Percentiles rank a stretch among this genome's conserved stretches.
These are phyloP conservation scores for Ceratobasidium sp. DNA, from an alignment of 1,284 basidiomycete species.

Conservation along the genomic window DNA sequence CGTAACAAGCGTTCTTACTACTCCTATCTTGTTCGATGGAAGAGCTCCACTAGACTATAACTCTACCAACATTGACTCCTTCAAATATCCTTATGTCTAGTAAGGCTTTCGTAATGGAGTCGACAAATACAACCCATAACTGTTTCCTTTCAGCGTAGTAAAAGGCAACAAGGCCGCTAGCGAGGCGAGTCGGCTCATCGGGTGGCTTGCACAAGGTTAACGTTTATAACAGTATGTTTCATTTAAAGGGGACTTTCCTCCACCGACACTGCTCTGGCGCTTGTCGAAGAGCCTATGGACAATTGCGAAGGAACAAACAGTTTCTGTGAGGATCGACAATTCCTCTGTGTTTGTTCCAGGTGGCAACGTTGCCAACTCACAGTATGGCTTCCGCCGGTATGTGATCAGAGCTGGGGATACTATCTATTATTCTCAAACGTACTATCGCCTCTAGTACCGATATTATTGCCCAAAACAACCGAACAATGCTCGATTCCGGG, in stretches of 20 bases:
- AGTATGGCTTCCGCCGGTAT: slow-evolving; percentile 49
- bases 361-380: slow-evolving; percentile 49
- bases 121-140: slow-evolving; percentile 11
- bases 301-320: slow-evolving; percentile 62
- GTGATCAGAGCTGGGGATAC: not conserved
- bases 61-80: slow-evolving; percentile 61
- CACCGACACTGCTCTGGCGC: slow-evolving; percentile 68
- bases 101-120: slow-evolving; percentile 53
- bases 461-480: slow-evolving; percentile 49
- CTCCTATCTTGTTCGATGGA: slow-evolving; percentile 67
- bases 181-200: slow-evolving; percentile 58
- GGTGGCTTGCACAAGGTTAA: slow-evolving; percentile 24
- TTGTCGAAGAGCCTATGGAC: slow-evolving; percentile 38
- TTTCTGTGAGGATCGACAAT: slow-evolving; percentile 55
- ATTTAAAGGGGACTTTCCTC: slow-evolving; percentile 56
- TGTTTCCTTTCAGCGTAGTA: slow-evolving; percentile 58
- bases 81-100: slow-evolving; percentile 68
- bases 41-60: slow-evolving; percentile 65
- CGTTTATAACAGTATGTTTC: slow-evolving; percentile 62
- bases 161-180: slow-evolving; percentile 66
- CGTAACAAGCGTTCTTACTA: slow-evolving; percentile 52
- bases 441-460: slow-evolving; percentile 40
- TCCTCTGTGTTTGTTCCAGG: slow-evolving; percentile 51
- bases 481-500: slow-evolving; percentile 46
- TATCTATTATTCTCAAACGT: not conserved